Conservation (phyloP, 2,329 filamentous ascomycete species). For the Phialemonium atrogriseum region DNA sequence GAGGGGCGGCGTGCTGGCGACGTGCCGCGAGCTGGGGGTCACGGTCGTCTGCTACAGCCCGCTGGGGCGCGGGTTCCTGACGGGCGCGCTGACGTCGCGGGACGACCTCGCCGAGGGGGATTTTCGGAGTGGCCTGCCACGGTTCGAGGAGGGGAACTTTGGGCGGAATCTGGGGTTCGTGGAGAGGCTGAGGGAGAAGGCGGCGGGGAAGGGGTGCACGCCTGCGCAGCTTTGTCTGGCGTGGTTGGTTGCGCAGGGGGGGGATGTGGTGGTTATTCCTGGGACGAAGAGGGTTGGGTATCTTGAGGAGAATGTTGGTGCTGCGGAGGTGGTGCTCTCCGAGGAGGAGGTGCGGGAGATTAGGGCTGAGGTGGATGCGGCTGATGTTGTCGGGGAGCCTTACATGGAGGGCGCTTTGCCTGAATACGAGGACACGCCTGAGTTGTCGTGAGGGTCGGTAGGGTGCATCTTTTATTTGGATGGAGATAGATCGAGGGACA, state of each 20-base stretch:
- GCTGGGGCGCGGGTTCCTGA: constrained; percentile 50
- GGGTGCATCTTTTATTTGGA: too few species aligned
- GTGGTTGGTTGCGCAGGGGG: constrained; percentile 53
- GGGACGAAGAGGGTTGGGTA: constrained; percentile 39
- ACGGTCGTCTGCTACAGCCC: constrained; percentile 51
- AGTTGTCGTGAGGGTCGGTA: too few species aligned
- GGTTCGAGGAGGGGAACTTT: constrained; percentile 45
- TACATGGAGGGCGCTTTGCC: too few species aligned
- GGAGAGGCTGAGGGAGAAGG: constrained; percentile 37
- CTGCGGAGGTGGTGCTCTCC: constrained; percentile 21
- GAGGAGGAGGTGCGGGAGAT: constrained; percentile 25
- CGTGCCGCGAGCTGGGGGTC: constrained; percentile 37
- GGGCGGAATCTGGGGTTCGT: constrained; percentile 46
- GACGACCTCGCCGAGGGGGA: constrained; percentile 40
- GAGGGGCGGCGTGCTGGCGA: constrained; percentile 22
- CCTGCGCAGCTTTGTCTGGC: constrained; percentile 51
- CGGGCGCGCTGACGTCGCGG: constrained; percentile 34
- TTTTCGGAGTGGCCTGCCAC: constrained; percentile 34
- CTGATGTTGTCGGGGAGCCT: neutral
- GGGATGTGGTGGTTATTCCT: constrained; percentile 50
- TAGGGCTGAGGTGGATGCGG: constrained; percentile 14
- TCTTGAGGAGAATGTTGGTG: constrained; percentile 34
- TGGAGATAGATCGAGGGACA: too few species aligned
- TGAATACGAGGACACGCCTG: too few species aligned
- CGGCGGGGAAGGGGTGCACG: constrained; percentile 45